Evolutionary conservation across 371 early-diverging fungal species (phyloP).

Genomic region (Blakeslea trispora): DNA sequence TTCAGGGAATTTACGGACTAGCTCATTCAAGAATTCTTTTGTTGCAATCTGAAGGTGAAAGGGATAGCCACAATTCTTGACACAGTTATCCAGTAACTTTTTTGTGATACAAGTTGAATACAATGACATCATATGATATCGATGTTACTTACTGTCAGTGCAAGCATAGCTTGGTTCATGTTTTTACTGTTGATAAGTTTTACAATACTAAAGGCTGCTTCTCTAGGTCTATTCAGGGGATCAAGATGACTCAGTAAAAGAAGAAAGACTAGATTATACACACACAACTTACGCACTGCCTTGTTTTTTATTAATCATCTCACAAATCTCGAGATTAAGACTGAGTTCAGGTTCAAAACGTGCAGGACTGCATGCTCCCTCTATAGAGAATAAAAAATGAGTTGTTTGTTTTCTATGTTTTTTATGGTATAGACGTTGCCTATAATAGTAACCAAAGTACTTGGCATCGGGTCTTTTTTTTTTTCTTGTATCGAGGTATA

Average conservation of each 20-base stretch:
- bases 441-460: constrained; percentile 27
- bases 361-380: constrained; percentile 79
- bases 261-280: not conserved
- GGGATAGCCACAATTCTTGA: constrained; percentile 97
- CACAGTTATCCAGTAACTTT: constrained; percentile 94
- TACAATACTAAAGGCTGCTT: constrained; percentile 85
- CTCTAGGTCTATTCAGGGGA: constrained; percentile 86
- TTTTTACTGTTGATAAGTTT: constrained; percentile 79
- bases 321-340: constrained; percentile 93
- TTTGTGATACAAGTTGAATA: constrained; percentile 20
- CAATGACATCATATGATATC: not conserved
- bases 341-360: constrained; percentile 79
- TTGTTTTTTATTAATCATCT: constrained; percentile 88
- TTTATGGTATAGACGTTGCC: constrained; percentile 11
- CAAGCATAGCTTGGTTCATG: constrained; percentile 72
- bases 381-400: constrained; percentile 34
- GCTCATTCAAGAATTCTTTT: constrained; percentile 95
- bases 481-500: no score
- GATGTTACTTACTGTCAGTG: constrained; percentile 65
- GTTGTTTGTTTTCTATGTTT: no score
- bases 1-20: constrained; percentile 95
- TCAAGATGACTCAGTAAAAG: no score
- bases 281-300: constrained; percentile 72
- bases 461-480: constrained; percentile 17
- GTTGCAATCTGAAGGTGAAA: constrained; percentile 94